Conservation (phyloP, 352 stramenopile genomes). For the Phytophthora rubi region DNA sequence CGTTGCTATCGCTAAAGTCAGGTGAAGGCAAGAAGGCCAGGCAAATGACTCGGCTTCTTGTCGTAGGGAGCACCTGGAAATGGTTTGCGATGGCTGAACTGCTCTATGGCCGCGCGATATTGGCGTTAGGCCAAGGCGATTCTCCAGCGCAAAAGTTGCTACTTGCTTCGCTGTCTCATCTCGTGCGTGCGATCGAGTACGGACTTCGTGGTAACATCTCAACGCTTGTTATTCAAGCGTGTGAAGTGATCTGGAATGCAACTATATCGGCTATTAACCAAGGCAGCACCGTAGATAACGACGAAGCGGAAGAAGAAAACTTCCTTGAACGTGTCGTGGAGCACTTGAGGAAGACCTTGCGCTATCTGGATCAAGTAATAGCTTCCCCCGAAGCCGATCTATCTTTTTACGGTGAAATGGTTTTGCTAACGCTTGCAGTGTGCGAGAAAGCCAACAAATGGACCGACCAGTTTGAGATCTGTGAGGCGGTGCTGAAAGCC, state of each 20-base stretch:
- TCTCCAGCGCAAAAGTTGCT: constrained; percentile 53
- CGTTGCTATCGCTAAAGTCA: constrained; percentile 35
- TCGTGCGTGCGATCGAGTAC: constrained; percentile 61
- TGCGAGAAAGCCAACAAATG: constrained; percentile 61
- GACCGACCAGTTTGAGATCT: constrained; percentile 47
- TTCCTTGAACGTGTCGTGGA: constrained; percentile 35
- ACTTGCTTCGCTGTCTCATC: constrained; percentile 54
- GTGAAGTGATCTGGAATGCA: constrained; percentile 85
- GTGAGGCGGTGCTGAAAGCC: constrained; percentile 36
- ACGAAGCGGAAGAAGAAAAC: constrained; percentile 18
- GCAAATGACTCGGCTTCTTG: constrained; percentile 24
- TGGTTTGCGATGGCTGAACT: constrained; percentile 78
- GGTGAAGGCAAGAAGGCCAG: constrained; percentile 19
- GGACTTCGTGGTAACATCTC: constrained; percentile 23
- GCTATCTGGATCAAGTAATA: constrained; percentile 33
- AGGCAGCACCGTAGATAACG: constrained; percentile 18
- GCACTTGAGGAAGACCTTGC: constrained; percentile 31
- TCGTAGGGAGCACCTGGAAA: constrained; percentile 49
- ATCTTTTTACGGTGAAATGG: constrained; percentile 59
- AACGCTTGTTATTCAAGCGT: constrained; percentile 50
- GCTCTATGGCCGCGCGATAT: constrained; percentile 59
- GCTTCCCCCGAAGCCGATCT: constrained; percentile 4
- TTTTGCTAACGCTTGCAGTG: constrained; percentile 56
- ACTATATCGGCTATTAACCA: constrained; percentile 45
- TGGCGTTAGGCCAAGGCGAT: constrained; percentile 54